A percentile compares a stretch with the other conserved stretches of the same genome.
These are phyloP conservation scores for Emergomyces orientalis DNA, from an alignment of 2,329 filamentous ascomycete genomes.

Conservation along the genomic window DNA sequence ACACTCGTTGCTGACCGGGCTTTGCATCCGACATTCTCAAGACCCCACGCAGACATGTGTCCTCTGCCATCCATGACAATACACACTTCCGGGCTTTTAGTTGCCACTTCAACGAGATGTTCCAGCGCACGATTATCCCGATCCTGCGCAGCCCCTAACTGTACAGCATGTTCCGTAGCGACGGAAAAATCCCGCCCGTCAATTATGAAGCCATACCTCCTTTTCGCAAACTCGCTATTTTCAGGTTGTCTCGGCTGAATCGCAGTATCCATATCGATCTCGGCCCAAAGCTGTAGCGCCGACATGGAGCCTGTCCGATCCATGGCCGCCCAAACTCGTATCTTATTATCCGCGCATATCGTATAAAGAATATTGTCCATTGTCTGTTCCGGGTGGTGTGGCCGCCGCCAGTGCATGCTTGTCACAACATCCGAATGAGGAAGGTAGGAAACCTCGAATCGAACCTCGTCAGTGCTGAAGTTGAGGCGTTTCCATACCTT, in stretches of 20 bases:
- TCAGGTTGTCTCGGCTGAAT: constrained; percentile 50
- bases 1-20: constrained; percentile 56
- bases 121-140: constrained; percentile 65
- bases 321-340: constrained; percentile 74
- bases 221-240: constrained; percentile 31
- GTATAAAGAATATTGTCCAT: constrained; percentile 86
- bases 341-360: constrained; percentile 66
- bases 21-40: constrained; percentile 75
- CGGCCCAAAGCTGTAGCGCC: constrained; percentile 68
- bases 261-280: constrained; percentile 65
- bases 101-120: constrained; percentile 77
- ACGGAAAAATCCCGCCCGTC: constrained; percentile 69
- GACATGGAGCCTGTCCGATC: constrained; percentile 59
- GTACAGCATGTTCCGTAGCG: constrained; percentile 60
- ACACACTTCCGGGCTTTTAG: constrained; percentile 76
- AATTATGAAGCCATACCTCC: constrained; percentile 69
- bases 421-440: constrained; percentile 76
- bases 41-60: constrained; percentile 81
- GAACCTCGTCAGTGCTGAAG: constrained; percentile 71
- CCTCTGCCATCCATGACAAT: constrained; percentile 75
- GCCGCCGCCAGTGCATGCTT: constrained; percentile 73
- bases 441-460: constrained; percentile 86
- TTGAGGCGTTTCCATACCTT: constrained; percentile 88
- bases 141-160: constrained; percentile 46
- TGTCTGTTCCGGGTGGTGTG: constrained; percentile 65